phyloP scores from a whole-genome alignment of 2,329 filamentous ascomycete genomes.

The Talaromyces sp. region DNA sequence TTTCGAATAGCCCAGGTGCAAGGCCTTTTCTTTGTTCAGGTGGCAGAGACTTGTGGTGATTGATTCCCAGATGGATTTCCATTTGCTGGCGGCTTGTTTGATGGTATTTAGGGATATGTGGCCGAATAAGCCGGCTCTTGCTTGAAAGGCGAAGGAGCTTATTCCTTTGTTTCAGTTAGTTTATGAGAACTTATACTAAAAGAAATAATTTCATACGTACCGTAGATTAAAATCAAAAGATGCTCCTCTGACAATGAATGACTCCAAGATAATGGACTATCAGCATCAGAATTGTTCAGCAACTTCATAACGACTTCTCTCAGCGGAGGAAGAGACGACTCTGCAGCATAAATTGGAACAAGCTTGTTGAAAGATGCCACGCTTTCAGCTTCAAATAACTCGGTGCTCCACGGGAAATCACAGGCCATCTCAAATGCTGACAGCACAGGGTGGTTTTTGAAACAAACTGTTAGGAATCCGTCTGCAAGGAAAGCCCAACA shows the following conservation, averaged over 20 bases:
- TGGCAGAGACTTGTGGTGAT: slow-evolving; percentile 1
- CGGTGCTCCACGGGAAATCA: slow-evolving; percentile 25
- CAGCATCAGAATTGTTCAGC: slow-evolving; percentile 16
- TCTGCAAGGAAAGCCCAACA: slow-evolving; percentile 29
- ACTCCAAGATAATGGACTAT: slow-evolving; percentile 17
- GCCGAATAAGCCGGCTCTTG: slow-evolving; percentile 20
- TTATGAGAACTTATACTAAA: too few species aligned
- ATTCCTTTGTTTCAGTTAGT: slow-evolving; percentile 17
- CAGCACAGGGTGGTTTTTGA: slow-evolving; percentile 25
- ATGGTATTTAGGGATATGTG: slow-evolving; percentile 22
- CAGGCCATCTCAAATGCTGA: slow-evolving; percentile 28
- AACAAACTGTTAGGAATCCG: slow-evolving; percentile 28
- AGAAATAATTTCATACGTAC: slow-evolving; percentile 11
- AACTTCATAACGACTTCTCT: slow-evolving; percentile 20
- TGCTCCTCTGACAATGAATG: slow-evolving; percentile 24
- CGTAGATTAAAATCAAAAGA: slow-evolving; percentile 27
- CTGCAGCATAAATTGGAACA: slow-evolving; percentile 7
- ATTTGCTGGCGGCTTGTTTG: slow-evolving; percentile 21
- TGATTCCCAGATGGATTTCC: slow-evolving; percentile 24
- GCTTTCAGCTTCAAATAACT: slow-evolving; percentile 25
- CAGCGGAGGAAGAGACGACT: slow-evolving; percentile 18
- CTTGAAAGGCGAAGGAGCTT: slow-evolving; percentile 26
- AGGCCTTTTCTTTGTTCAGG: slow-evolving; percentile 17
- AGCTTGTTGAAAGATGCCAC: slow-evolving; percentile 20
- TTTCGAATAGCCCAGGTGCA: slow-evolving; percentile 26